Percentiles rank a stretch among this genome's conserved stretches.
Conservation (phyloP, 179 eudicot species). For the Drosera spatulata region DNA sequence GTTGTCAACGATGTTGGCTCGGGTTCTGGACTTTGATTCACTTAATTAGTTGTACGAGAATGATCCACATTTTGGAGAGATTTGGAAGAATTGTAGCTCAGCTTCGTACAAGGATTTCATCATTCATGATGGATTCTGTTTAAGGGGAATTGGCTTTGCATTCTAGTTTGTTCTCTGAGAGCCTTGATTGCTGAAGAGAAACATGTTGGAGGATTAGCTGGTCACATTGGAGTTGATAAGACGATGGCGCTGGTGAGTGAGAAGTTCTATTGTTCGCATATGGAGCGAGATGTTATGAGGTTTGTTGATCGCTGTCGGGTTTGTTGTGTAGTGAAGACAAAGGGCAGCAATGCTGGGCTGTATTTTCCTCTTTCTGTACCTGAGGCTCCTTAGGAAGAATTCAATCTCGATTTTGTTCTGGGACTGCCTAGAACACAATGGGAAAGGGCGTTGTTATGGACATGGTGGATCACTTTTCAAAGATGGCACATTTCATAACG, state of each 20-base stretch:
- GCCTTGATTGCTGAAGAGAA: not conserved
- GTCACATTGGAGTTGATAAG: conserved; percentile 5
- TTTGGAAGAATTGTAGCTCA: not conserved
- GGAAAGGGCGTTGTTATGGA: not conserved
- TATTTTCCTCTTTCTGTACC: not conserved
- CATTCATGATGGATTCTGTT: conserved; percentile 7
- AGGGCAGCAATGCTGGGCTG: not conserved
- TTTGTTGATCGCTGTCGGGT: not conserved
- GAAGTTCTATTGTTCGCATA: not conserved
- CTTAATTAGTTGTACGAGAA: not conserved
- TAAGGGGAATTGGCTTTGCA: conserved; percentile 1
- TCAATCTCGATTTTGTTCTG: not conserved
- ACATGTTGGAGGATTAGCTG: conserved; percentile 6
- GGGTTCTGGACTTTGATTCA: conserved; percentile 1
- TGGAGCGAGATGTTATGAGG: not conserved
- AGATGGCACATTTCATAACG: not conserved
- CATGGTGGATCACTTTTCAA: not conserved
- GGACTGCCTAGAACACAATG: not conserved
- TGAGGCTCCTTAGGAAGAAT: not conserved
- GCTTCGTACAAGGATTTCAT: not conserved
- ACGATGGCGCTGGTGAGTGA: not conserved
- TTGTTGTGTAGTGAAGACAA: not conserved
- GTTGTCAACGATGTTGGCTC: not conserved
- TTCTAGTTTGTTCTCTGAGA: conserved; percentile 5
- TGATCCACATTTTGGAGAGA: not conserved